Conservation (phyloP, 2,329 filamentous ascomycete species). For the Phialocephala sp. region DNA sequence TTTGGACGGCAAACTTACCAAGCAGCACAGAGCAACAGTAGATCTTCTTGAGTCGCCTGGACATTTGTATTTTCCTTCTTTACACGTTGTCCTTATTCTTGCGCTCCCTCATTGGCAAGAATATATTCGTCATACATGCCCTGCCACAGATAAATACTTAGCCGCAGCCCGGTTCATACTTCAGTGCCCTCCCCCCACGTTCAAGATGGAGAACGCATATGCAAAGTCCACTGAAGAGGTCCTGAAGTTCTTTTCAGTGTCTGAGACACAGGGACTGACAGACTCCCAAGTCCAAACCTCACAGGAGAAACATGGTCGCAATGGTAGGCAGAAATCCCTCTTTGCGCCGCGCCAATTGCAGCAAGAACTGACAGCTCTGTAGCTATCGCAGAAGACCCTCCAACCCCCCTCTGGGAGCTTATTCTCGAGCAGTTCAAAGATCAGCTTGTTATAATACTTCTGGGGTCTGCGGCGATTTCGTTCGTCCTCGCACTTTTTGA, state of each 20-base stretch:
- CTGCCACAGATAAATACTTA: constrained; percentile 24
- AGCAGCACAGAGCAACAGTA: constrained; percentile 12
- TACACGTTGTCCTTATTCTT: constrained; percentile 18
- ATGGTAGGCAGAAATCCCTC: constrained; percentile 57
- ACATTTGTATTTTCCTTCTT: constrained; percentile 15
- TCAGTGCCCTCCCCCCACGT: constrained; percentile 7
- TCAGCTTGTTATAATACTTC: constrained; percentile 92
- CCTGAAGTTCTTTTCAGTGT: constrained; percentile 62
- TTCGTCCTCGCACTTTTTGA: constrained; percentile 94
- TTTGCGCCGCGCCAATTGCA: constrained; percentile 24
- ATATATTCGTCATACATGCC: constrained; percentile 28
- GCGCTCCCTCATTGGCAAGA: constrained; percentile 20
- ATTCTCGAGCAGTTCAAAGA: constrained; percentile 99
- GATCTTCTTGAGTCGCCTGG: constrained; percentile 16
- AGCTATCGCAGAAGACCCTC: constrained; percentile 87
- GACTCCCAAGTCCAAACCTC: constrained; percentile 62
- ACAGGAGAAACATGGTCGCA: constrained; percentile 66
- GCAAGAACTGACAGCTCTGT: constrained; percentile 33
- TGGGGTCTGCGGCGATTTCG: constrained; percentile 90
- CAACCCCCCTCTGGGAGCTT: constrained; percentile 94
- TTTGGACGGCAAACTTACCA: constrained; percentile 19
- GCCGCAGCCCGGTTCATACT: constrained; percentile 28
- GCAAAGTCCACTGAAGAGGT: constrained; percentile 62
- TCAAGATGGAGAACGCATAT: constrained; percentile 68
- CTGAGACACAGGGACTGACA: constrained; percentile 59